Percentiles rank a stretch among this genome's conserved stretches.
phyloP scores from a whole-genome alignment of 2,329 filamentous ascomycete species.

The Colletotrichum trifolii region DNA sequence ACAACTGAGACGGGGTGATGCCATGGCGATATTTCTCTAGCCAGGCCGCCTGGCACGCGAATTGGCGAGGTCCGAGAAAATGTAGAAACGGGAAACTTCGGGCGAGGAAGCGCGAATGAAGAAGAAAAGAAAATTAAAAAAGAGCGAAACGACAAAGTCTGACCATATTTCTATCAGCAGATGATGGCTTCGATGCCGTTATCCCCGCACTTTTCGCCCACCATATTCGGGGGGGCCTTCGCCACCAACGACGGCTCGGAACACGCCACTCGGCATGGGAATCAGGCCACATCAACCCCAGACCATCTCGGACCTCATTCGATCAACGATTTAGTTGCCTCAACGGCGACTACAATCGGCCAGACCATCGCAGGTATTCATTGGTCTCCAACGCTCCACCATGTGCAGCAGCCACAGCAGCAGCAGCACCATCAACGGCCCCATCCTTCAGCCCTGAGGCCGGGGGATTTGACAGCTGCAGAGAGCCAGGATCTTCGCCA shows the following conservation, averaged over 20 bases:
- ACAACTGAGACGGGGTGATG: slow-evolving; percentile 16
- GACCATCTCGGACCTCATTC: slow-evolving; percentile 21
- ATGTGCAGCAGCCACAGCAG: slow-evolving; percentile 10
- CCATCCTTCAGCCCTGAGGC: slow-evolving; percentile 23
- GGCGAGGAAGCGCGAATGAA: neutral
- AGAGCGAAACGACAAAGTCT: slow-evolving; percentile 17
- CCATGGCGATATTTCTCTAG: slow-evolving; percentile 10
- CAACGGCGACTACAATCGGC: neutral
- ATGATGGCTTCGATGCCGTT: slow-evolving; percentile 33
- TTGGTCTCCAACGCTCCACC: slow-evolving; percentile 19
- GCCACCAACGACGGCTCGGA: slow-evolving; percentile 27
- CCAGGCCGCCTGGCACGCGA: slow-evolving; percentile 7
- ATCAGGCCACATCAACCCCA: slow-evolving; percentile 31
- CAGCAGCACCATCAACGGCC: slow-evolving; percentile 10
- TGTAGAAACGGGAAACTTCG: neutral
- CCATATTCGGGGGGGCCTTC: slow-evolving; percentile 29
- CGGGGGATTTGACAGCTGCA: slow-evolving; percentile 22
- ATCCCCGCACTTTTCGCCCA: slow-evolving; percentile 31
- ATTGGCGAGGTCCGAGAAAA: slow-evolving; percentile 6
- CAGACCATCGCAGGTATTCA: slow-evolving; percentile 8
- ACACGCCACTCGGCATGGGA: slow-evolving; percentile 32
- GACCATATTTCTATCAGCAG: slow-evolving; percentile 36
- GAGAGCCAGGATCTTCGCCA: slow-evolving; percentile 21
- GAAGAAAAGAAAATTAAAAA: neutral
- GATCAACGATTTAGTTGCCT: slow-evolving; percentile 11